These are phyloP conservation scores for Hypoxylon fragiforme DNA, from an alignment of 495 filamentous ascomycete genomes.

Conservation along the genomic window DNA sequence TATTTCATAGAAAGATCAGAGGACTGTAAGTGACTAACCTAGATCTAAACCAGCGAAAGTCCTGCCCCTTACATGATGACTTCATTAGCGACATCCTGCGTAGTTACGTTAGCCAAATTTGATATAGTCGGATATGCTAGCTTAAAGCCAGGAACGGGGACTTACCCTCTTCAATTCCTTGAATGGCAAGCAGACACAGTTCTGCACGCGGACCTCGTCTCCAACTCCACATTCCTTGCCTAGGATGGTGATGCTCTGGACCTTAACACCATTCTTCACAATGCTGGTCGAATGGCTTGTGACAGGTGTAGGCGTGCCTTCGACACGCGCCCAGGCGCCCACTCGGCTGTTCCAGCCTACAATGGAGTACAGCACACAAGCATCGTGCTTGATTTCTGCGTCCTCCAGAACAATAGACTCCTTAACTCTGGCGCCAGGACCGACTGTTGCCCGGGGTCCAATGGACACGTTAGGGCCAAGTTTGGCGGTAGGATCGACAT, in stretches of 20 bases:
- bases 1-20: slow-evolving; percentile 13
- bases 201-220: slow-evolving; percentile 96
- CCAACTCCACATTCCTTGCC: slow-evolving; percentile 95
- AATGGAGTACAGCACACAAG: slow-evolving; percentile 94
- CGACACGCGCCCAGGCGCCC: slow-evolving; percentile 95
- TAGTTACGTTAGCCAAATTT: slow-evolving; percentile 38
- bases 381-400: slow-evolving; percentile 94
- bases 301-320: slow-evolving; percentile 90
- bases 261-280: slow-evolving; percentile 95
- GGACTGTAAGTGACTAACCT: slow-evolving; percentile 10
- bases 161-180: slow-evolving; percentile 98
- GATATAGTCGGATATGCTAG: no score
- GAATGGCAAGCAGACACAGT: slow-evolving; percentile 96
- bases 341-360: slow-evolving; percentile 97
- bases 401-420: slow-evolving; percentile 97
- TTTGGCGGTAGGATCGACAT: slow-evolving; percentile 93
- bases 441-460: slow-evolving; percentile 81
- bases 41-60: not conserved
- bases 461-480: slow-evolving; percentile 96
- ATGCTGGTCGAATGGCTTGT: slow-evolving; percentile 91
- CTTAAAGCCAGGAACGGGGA: no score
- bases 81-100: slow-evolving; percentile 86
- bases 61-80: slow-evolving; percentile 89
- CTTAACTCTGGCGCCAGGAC: slow-evolving; percentile 88
- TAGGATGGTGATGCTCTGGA: slow-evolving; percentile 97